A percentile compares a stretch with the other conserved stretches of the same genome.
Conservation (phyloP, 495 filamentous ascomycete species). For the Bacidia gigantensis region DNA sequence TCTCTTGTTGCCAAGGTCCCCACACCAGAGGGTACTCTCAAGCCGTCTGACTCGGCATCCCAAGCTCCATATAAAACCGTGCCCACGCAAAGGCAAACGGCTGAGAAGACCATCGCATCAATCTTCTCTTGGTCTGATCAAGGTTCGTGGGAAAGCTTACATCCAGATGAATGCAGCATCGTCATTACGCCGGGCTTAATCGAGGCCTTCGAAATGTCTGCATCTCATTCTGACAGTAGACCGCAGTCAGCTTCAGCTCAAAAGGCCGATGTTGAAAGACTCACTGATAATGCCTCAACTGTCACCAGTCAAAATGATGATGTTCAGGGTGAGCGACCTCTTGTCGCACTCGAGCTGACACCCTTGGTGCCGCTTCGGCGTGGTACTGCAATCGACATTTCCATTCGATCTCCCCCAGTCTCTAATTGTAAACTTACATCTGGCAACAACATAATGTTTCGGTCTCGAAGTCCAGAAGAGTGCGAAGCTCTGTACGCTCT, state of each 20-base stretch:
- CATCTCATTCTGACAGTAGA: conserved; percentile 27
- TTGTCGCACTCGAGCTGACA: conserved; percentile 72
- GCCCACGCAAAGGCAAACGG: conserved; percentile 40
- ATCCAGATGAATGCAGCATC: conserved; percentile 64
- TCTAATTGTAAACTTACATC: conserved; percentile 54
- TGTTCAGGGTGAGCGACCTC: conserved; percentile 36
- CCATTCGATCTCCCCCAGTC: conserved; percentile 71
- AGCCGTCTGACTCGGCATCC: conserved; percentile 64
- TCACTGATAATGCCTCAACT: conserved; percentile 21
- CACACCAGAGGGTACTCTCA: conserved; percentile 39
- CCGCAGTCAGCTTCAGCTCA: conserved; percentile 14
- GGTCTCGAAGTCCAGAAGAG: conserved; percentile 62
- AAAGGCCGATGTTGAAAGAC: conserved; percentile 10
- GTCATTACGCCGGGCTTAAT: conserved; percentile 72
- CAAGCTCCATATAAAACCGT: conserved; percentile 49
- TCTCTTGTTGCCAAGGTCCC: conserved; percentile 21
- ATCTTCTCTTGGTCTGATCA: conserved; percentile 78
- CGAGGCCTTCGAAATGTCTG: conserved; percentile 59
- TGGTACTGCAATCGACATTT: conserved; percentile 84
- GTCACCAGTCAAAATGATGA: conserved; percentile 27
- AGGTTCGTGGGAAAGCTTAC: conserved; percentile 67
- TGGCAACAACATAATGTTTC: conserved; percentile 72
- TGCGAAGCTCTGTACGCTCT: conserved; percentile 68
- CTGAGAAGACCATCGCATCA: conserved; percentile 53
- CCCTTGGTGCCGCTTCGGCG: conserved; percentile 77